phyloP scores from a whole-genome alignment of 2,329 filamentous ascomycete genomes.

The Apiospora pterosperma region DNA sequence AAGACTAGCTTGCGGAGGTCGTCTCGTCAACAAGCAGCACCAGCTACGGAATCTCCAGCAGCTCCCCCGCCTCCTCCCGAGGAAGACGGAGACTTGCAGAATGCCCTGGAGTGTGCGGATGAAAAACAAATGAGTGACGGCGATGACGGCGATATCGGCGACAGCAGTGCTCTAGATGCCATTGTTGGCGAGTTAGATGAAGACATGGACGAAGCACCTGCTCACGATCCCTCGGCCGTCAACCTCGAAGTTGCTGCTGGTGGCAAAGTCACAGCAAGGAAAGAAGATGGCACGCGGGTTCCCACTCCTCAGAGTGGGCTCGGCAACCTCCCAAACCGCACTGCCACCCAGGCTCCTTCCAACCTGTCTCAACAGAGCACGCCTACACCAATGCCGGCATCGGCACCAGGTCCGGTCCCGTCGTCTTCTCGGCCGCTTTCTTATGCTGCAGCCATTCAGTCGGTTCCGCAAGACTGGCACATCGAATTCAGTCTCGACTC shows the following conservation, averaged over 20 bases:
- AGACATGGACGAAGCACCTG: slow-evolving; percentile 69
- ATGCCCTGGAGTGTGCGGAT: slow-evolving; percentile 86
- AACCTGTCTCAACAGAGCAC: slow-evolving; percentile 33
- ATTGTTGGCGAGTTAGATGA: slow-evolving; percentile 91
- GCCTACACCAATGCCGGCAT: slow-evolving; percentile 37
- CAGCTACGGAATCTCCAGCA: slow-evolving; percentile 46
- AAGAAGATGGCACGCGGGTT: slow-evolving; percentile 86
- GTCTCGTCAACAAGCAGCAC: slow-evolving; percentile 54
- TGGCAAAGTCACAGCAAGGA: slow-evolving; percentile 84
- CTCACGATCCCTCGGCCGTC: slow-evolving; percentile 76
- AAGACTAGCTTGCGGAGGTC: slow-evolving; percentile 60
- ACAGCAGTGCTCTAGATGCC: slow-evolving; percentile 69
- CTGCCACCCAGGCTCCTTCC: slow-evolving; percentile 32
- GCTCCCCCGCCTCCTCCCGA: slow-evolving; percentile 49
- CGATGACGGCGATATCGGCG: slow-evolving; percentile 63
- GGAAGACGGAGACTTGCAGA: slow-evolving; percentile 60
- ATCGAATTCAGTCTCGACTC: slow-evolving; percentile 90
- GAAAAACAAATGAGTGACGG: slow-evolving; percentile 79
- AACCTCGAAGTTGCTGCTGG: slow-evolving; percentile 85
- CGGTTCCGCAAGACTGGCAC: slow-evolving; percentile 89
- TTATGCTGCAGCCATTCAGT: slow-evolving; percentile 79
- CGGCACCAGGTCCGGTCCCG: slow-evolving; percentile 28
- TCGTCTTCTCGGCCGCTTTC: slow-evolving; percentile 66
- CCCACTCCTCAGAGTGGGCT: slow-evolving; percentile 66
- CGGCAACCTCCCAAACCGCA: slow-evolving; percentile 35